These are phyloP conservation scores for Solanum pinnatisectum DNA, from an alignment of 257 asterid genomes.

Conservation along the genomic window DNA sequence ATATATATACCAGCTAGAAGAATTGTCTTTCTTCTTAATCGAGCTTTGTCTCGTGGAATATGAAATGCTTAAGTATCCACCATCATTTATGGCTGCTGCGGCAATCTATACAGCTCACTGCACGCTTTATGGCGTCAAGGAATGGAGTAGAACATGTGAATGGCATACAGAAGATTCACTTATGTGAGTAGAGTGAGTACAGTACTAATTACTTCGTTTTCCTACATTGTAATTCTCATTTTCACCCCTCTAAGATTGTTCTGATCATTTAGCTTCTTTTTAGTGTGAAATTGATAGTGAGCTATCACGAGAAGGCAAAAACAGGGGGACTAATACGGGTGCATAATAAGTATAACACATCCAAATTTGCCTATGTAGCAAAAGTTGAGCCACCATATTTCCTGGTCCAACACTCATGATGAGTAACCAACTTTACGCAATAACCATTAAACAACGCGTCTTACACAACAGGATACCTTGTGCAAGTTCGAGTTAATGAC, in stretches of 20 bases:
- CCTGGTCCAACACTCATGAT: conserved; percentile 19
- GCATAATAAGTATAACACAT: conserved; percentile 60
- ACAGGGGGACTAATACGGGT: conserved; percentile 65
- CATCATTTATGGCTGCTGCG: conserved; percentile 70
- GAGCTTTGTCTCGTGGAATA: conserved; percentile 85
- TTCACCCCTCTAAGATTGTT: background rate
- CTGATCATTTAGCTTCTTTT: background rate
- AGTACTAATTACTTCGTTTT: background rate
- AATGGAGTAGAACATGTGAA: conserved; percentile 83
- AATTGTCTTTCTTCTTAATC: conserved; percentile 63
- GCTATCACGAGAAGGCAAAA: conserved; percentile 50
- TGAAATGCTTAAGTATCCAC: conserved; percentile 63
- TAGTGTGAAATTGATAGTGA: conserved; percentile 37
- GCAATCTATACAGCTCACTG: conserved; percentile 69
- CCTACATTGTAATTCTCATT: background rate
- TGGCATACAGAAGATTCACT: conserved; percentile 73
- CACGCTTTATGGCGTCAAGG: conserved; percentile 42
- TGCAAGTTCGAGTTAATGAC: background rate
- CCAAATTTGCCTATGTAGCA: conserved; percentile 59
- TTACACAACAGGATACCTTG: no score
- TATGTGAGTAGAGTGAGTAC: conserved; percentile 25
- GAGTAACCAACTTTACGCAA: background rate
- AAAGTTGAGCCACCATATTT: conserved; percentile 57
- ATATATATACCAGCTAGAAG: conserved; percentile 42
- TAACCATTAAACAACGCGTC: background rate